phyloP scores from a whole-genome alignment of 352 stramenopile genomes.

The Phytophthora meadii region DNA sequence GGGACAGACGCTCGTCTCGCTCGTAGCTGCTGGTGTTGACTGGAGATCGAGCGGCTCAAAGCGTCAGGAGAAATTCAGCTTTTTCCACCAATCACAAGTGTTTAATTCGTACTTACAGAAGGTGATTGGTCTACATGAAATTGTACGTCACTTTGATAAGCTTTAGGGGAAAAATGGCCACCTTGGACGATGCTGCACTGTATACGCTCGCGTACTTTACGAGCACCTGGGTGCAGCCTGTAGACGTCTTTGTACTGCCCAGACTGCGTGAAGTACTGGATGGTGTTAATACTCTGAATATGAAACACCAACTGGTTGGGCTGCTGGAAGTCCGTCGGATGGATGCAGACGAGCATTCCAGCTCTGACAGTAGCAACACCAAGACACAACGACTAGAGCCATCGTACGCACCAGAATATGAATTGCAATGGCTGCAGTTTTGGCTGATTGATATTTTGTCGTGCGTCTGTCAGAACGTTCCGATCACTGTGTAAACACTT shows the following conservation, averaged over 20 bases:
- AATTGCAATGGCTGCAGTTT: background rate
- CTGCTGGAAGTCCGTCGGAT: conserved; percentile 39
- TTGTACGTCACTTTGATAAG: background rate
- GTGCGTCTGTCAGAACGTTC: conserved; percentile 39
- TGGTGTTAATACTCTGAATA: conserved; percentile 11
- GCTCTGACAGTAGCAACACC: background rate
- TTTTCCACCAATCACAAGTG: conserved; percentile 23
- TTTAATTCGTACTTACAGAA: conserved; percentile 19
- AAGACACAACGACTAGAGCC: conserved; percentile 32
- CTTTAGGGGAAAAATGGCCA: conserved; percentile 14
- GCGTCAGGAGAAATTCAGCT: conserved; percentile 6
- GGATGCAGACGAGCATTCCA: background rate
- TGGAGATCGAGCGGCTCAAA: conserved; percentile 42
- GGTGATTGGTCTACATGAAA: conserved; percentile 20
- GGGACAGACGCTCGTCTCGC: conserved; percentile 29
- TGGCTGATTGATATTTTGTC: background rate
- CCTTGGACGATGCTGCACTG: conserved; percentile 31
- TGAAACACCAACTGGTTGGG: conserved; percentile 13
- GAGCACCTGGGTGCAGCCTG: conserved; percentile 48
- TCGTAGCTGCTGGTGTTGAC: conserved; percentile 30
- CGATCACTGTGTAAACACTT: conserved; percentile 49
- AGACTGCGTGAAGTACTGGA: conserved; percentile 24
- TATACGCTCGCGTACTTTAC: conserved; percentile 57
- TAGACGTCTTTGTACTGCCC: conserved; percentile 42
- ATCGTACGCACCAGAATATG: conserved; percentile 19